Base-by-base conservation (phyloP, 192 early-diverging fungal genomes). In the Backusella tarrabulga region DNA sequence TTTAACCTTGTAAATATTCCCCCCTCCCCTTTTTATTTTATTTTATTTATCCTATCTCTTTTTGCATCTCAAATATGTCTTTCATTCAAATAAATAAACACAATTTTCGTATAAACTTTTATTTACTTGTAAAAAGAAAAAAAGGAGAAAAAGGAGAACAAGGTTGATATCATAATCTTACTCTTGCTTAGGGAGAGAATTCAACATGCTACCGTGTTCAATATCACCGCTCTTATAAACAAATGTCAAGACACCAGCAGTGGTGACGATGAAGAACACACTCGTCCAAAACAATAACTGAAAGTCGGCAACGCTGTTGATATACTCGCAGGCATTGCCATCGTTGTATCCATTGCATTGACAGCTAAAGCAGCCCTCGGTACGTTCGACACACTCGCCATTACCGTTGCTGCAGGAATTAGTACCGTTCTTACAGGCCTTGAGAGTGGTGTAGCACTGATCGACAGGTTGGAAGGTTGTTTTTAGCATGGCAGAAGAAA, bases 271-370 rank as follows among this genome's bases (percentile, higher is more conserved):
- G 23, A 82, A 72, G n/a, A 34, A n/a, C 17, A 82, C 70, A 34
- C 73, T 29, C 14, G 80, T 82, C 80, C 80, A 82, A 60, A 82
- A 82, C 19, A 82, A 68, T 29, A 82, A 71, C 42, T 82, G 80
- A 66, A 82, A 82, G 44, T 82, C 74, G 29, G 56, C 70, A 0
- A 74, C 68, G 23, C 40, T 35, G 68, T 80, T 68, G 29, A 74
- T 68, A 0, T 76, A 71, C 46, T 80, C 36, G 34, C 79, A 80
- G 6, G 74, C 41, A 15, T 72, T 69, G 23, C 79, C 79, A 3
- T 66, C 23, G 9, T 56, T 29, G 23, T 69, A 46, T 63, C 23
- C 56, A 14, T 71, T 67, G 34, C 79, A 80, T 19, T 52, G 54
- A 52, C 79, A 80, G 14, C 68, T 74, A 40, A 76, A 80, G 41